phyloP scores from a whole-genome alignment of 2,329 filamentous ascomycete genomes.

The Metarhizium rileyi region DNA sequence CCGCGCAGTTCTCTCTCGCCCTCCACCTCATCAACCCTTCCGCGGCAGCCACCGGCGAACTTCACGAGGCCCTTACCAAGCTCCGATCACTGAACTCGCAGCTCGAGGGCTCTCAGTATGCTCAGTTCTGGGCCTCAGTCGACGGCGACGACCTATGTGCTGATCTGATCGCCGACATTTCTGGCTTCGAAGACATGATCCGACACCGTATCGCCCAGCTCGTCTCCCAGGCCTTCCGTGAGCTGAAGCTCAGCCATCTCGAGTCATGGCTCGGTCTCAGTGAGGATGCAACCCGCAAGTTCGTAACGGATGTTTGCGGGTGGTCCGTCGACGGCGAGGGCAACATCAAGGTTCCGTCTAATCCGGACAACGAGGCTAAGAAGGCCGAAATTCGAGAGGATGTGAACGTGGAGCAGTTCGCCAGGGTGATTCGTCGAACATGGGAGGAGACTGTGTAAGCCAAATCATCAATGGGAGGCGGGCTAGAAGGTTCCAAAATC shows the following conservation, averaged over 20 bases:
- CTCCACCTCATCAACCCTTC: constrained; percentile 88
- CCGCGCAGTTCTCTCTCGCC: constrained; percentile 86
- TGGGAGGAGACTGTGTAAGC: constrained; percentile 60
- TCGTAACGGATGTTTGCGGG: constrained; percentile 74
- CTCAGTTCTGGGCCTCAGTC: constrained; percentile 84
- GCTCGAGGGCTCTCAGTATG: constrained; percentile 84
- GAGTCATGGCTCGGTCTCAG: constrained; percentile 69
- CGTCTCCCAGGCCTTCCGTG: constrained; percentile 70
- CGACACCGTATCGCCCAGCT: constrained; percentile 82
- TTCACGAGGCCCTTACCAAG: constrained; percentile 86
- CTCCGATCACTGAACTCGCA: constrained; percentile 75
- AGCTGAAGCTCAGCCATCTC: constrained; percentile 57
- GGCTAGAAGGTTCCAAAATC: background rate
- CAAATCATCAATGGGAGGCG: background rate
- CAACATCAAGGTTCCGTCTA: constrained; percentile 68
- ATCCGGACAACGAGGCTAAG: constrained; percentile 96
- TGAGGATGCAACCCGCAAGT: constrained; percentile 60
- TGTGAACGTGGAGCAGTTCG: constrained; percentile 82
- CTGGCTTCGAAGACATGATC: constrained; percentile 90
- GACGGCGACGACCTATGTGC: constrained; percentile 94
- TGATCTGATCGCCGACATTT: constrained; percentile 87
- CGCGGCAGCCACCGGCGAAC: constrained; percentile 53
- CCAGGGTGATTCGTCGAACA: constrained; percentile 68
- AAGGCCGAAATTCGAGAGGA: constrained; percentile 93
- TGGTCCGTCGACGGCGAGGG: constrained; percentile 67